Evolutionary conservation across 768 basidiomycete species (phyloP), one percentile per base, ranked within the genome.

Genomic region (Boletus speciosus): DNA sequence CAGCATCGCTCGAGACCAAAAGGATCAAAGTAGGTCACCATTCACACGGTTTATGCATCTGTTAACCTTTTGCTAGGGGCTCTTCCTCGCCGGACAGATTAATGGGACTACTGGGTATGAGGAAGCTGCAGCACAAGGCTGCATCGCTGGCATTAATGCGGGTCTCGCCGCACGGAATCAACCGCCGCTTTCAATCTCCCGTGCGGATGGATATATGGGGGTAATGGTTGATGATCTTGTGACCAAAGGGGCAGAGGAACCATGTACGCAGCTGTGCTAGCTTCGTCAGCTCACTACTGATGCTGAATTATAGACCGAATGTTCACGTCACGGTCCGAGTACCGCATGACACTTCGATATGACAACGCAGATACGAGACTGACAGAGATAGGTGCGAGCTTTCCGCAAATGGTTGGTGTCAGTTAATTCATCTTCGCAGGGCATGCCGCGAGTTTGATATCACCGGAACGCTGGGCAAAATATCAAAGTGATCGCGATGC

Each of bases 71-170:
- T 1, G 14, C 15, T 43, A 88, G 82, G 92, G 92, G 1, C 78
- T 95, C 3, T 95, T 88, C 70, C 81, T 95, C 21, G 90, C 91
- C 1, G 92, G 93, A 4, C 92, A 95, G 68, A 95, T 95, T 62
- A 95, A 94, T 60, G 88, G 88, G 11, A 96, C 93, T 1, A 96
- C 93, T 2, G 93, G 93, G 5, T 96, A 96, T 66, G 93, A 96
- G 66, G 93, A 96, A 72, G 93, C 93, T 1, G 93, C 90, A 2
- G 91, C 90, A 4, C 93, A 95, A 66, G 93, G 93, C 9, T 74
- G 83, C n/a, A 71, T 96, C 0, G 93, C 93, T 1, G 93, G 93
- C 2, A 84, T 90, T 47, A 95, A 96, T 52, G 93, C 93, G 0
- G 93, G 90, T 0, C 76, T 93, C 3, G 73, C 82, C 0, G 84